These are phyloP conservation scores for Lentinula boryana DNA, from an alignment of 768 basidiomycete genomes.

Conservation along the genomic window DNA sequence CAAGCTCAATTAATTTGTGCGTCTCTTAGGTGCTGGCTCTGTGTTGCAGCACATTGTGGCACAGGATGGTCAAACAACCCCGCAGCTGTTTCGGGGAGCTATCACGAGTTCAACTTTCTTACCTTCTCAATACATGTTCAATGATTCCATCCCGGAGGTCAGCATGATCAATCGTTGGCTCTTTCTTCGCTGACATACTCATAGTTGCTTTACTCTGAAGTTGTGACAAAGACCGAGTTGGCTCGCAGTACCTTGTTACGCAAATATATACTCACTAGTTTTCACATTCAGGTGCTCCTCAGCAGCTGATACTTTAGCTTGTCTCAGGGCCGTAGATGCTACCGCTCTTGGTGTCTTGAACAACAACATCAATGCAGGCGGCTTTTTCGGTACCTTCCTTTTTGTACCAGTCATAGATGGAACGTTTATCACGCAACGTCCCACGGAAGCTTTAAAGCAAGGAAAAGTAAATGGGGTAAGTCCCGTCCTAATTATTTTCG, in stretches of 20 bases:
- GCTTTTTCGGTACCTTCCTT: constrained; percentile 24
- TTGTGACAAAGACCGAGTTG: constrained; percentile 14
- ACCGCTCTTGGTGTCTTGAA: constrained; percentile 20
- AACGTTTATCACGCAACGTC: constrained; percentile 24
- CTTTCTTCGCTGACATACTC: neutral
- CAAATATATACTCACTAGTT: neutral
- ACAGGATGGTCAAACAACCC: constrained; percentile 24
- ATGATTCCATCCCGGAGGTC: constrained; percentile 23
- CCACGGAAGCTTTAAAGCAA: constrained; percentile 20
- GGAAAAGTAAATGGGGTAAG: constrained; percentile 22
- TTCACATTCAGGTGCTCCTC: constrained; percentile 15
- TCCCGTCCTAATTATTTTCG: neutral
- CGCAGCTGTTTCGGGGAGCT: constrained; percentile 22
- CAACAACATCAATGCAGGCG: constrained; percentile 16
- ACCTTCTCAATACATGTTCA: constrained; percentile 26
- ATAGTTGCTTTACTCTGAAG: constrained; percentile 15
- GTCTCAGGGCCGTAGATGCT: constrained; percentile 16
- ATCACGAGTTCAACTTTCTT: constrained; percentile 29
- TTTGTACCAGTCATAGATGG: constrained; percentile 32
- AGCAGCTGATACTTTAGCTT: constrained; percentile 9
- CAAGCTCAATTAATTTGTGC: neutral
- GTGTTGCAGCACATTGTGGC: constrained; percentile 28
- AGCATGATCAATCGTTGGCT: neutral
- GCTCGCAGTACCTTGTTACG: neutral
- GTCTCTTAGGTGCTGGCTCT: constrained; percentile 22